Conservation (phyloP, 2,329 filamentous ascomycete genomes). For the Sclerotinia trifoliorum region DNA sequence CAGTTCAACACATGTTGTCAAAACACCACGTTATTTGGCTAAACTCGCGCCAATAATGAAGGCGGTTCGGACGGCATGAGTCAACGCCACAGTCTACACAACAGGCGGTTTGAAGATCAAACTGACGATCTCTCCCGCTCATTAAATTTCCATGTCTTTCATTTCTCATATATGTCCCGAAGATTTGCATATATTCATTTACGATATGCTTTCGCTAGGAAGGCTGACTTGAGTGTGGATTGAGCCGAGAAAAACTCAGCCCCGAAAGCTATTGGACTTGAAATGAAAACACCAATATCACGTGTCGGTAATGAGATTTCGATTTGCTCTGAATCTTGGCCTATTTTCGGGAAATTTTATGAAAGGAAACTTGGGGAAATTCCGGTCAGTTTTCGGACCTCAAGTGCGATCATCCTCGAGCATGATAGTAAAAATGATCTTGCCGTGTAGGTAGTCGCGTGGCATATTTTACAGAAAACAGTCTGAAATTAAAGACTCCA, state of each 20-base stretch:
- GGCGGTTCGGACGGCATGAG: neutral
- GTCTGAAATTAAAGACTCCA: neutral
- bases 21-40: slow-evolving; percentile 13
- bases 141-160: neutral
- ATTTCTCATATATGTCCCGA: neutral
- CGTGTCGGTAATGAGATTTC: neutral
- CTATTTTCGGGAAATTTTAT: too few species aligned
- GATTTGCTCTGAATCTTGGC: neutral
- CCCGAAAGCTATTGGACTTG: neutral
- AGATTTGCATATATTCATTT: neutral
- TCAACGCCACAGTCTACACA: neutral
- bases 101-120: slow-evolving; percentile 2
- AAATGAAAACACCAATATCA: neutral
- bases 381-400: neutral
- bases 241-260: neutral
- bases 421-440: neutral
- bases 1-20: slow-evolving; percentile 2
- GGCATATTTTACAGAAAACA: neutral
- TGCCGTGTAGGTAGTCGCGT: neutral
- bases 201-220: neutral
- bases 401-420: neutral
- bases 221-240: neutral
- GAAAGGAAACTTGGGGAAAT: too few species aligned
- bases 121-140: neutral
- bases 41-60: slow-evolving; percentile 6